Evolutionary conservation across 805 yeast genomes (phyloP).

Genomic region (Pichia pseudocactophila): DNA sequence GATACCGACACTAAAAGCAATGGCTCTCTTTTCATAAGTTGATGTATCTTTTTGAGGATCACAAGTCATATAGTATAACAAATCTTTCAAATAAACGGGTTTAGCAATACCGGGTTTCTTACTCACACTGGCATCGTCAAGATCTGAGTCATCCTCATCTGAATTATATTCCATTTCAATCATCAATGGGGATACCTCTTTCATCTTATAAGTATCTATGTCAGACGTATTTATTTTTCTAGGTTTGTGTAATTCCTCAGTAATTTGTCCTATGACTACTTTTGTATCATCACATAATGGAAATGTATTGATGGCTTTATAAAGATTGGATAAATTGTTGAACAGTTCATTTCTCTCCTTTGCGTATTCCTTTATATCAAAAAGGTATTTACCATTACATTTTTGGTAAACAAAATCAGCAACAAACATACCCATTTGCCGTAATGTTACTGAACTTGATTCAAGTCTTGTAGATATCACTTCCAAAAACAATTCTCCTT

Average conservation of each 20-base stretch:
- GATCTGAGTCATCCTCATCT: slow-evolving; percentile 41
- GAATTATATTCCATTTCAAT: slow-evolving; percentile 16
- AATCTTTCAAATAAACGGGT: slow-evolving; percentile 68
- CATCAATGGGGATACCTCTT: slow-evolving; percentile 5
- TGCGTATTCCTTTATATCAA: slow-evolving; percentile 20
- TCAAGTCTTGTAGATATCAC: slow-evolving; percentile 48
- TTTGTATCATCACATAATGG: neutral
- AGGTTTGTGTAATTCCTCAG: neutral
- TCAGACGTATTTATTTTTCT: neutral
- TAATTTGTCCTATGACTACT: neutral
- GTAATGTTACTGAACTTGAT: slow-evolving; percentile 35
- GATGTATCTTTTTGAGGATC: slow-evolving; percentile 35
- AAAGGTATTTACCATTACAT: slow-evolving; percentile 25
- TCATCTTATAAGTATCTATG: neutral
- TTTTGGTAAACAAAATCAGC: slow-evolving; percentile 41
- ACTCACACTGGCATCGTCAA: slow-evolving; percentile 33
- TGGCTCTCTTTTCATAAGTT: slow-evolving; percentile 39
- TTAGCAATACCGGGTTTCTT: slow-evolving; percentile 29
- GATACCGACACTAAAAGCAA: slow-evolving; percentile 46
- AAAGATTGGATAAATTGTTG: neutral
- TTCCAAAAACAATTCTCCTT: slow-evolving; percentile 33
- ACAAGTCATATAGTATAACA: slow-evolving; percentile 45
- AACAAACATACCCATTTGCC: slow-evolving; percentile 47
- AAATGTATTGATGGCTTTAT: too few species aligned
- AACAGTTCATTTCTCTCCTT: slow-evolving; percentile 13